Base-by-base conservation (phyloP, 2,329 filamentous ascomycete genomes). In the Colletotrichum chrysophilum region DNA sequence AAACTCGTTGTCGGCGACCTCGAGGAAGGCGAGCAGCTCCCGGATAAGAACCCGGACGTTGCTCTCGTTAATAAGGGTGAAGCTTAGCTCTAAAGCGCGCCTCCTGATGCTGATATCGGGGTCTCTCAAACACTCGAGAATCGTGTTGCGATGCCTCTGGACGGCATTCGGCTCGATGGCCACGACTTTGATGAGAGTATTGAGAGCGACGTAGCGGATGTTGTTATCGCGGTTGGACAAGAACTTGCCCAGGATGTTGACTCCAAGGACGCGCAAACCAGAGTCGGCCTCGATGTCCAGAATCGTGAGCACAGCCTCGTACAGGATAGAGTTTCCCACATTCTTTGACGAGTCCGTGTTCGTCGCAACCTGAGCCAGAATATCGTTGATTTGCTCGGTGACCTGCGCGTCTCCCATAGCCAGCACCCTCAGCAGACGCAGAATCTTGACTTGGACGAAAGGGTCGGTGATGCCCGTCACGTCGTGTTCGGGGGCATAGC, bases 331-430 rank as follows among this genome's bases (percentile, higher is more conserved):
- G 84, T 99, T 99, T 77, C 97, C 97, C 56, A 99, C 97, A 79
- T 99, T 99, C 88, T 99, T 99, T 32, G 96, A 96, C 0, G 96
- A 96, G 82, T 99, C 97, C 2, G 97, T 99, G 85, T 99, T 99
- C 52, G 96, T 98, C 68, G 97, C 97, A 70, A 99, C 97, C 87
- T 98, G 96, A 7, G 97, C 97, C 76, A 99, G 88, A 77, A 99
- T 99, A 82, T 99, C 97, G 86, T 98, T 99, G 88, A 99, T 98
- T 84, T 98, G 94, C 85, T 99, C 97, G 84, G 96, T 98, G 30
- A 95, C 96, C 76, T 96, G 90, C 13, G 93, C 88, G 84, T 99
- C 96, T 43, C 96, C 96, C 77, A 96, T 93, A 18, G 94, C 96
- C 61, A 99, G 89, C 10, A 98, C 95, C 78, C 96, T 91, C 68